phyloP scores from a whole-genome alignment of 1,139 yeast species.

The Saccharomycopsis phalli region DNA sequence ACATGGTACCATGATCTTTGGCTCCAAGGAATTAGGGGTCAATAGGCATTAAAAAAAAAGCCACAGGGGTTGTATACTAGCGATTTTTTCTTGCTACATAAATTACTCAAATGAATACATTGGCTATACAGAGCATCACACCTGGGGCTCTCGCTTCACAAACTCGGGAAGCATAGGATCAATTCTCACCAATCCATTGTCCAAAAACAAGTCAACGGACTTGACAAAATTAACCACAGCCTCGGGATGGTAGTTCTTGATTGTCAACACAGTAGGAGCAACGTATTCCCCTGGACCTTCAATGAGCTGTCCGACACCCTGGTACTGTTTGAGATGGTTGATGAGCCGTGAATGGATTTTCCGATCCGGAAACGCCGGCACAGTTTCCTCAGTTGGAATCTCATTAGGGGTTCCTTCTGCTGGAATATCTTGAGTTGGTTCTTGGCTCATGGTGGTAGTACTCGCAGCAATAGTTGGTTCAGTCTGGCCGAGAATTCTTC shows the following conservation, averaged over 20 bases:
- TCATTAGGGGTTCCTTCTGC: too few relatives aligned
- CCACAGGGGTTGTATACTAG: too few relatives aligned
- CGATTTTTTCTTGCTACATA: too few relatives aligned
- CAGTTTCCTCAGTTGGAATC: not conserved
- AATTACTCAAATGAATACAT: too few relatives aligned
- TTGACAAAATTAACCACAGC: conserved; percentile 12
- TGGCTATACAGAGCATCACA: too few relatives aligned
- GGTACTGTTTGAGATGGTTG: conserved; percentile 14
- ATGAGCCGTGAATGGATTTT: conserved; percentile 13
- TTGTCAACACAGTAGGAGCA: conserved; percentile 14
- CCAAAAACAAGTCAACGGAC: conserved; percentile 12
- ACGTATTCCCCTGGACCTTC: conserved; percentile 14
- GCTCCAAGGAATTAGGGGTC: too few relatives aligned
- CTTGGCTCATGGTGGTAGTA: too few relatives aligned
- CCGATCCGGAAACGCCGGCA: not conserved
- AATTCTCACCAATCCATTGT: conserved; percentile 6
- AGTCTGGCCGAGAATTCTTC: conserved; percentile 18
- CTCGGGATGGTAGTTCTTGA: conserved; percentile 12
- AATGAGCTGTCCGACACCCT: conserved; percentile 14
- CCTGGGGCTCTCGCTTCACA: conserved; percentile 12
- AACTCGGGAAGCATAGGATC: conserved; percentile 11
- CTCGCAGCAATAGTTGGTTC: too few relatives aligned
- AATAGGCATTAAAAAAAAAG: too few relatives aligned
- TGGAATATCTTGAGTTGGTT: not conserved
- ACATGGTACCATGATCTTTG: too few relatives aligned